Base-by-base conservation (phyloP, 2,329 filamentous ascomycete species). In the Talaromyces sp. region DNA sequence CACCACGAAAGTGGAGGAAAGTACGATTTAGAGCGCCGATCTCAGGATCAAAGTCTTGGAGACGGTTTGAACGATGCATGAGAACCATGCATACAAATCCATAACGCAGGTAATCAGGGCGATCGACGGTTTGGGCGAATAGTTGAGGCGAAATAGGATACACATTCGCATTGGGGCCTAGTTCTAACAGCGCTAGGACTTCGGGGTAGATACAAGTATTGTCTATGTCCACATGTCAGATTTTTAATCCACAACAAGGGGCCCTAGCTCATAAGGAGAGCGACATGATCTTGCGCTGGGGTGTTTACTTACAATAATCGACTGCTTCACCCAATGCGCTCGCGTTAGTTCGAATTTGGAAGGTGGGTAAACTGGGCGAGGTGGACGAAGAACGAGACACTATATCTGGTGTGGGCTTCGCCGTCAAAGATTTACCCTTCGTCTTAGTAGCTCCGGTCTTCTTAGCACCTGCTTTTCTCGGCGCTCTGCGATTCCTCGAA, bases 61-160 rank as follows among this genome's bases (percentile, higher is more conserved):
- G 51, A 8, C 62, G 63, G 56, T 70, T 72, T 17, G 72, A 65
- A 36, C 68, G 64, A 48, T 75, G 72, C 24, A 63, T 68, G 10
- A 74, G 51, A 7, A 66, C 58, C 62, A 71, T 65, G 44, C 69
- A 70, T 11, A 71, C 53, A 4, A 71, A 57, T n/a, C 61, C 58
- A 22, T 69, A 52, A 29, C 53, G 62, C 9, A 72, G 46, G 46
- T 68, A 59, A n/a, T 69, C 67, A 7, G 70, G 67, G 3, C 55
- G 57, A 1, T 47, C 42, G 17, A 58, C 54, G 5, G 51, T 55
- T n/a, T 32, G 27, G 19, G 59, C 55, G 2, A 68, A 14, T 14
- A 62, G 49, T 2, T 41, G 43, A n/a, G 57, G 50, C 1, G 65
- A 61, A 41, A 72, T 55, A 2, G 36, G 47, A 47, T 67, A 69